phyloP scores from a whole-genome alignment of 1,284 basidiomycete genomes.

The Rhodotorula glutinis region DNA sequence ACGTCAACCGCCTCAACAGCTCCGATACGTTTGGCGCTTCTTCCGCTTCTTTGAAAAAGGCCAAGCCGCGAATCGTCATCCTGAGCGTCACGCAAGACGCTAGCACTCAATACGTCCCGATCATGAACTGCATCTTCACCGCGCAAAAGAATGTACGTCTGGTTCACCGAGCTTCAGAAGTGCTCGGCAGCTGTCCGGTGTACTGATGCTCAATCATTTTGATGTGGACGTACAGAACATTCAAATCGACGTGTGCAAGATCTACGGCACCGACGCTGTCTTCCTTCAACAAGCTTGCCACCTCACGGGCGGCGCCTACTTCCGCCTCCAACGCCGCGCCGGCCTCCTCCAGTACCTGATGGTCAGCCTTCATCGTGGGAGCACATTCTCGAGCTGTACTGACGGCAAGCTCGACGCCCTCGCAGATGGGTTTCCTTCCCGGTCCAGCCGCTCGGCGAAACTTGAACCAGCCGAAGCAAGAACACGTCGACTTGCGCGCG shows the following conservation, averaged over 20 bases:
- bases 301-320: conserved; percentile 90
- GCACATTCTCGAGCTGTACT: too few species aligned
- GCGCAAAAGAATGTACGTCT: conserved; percentile 84
- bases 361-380: too few species aligned
- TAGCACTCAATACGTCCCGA: conserved; percentile 84
- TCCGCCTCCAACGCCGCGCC: conserved; percentile 73
- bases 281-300: conserved; percentile 97
- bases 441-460: conserved; percentile 71
- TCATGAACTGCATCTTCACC: conserved; percentile 99
- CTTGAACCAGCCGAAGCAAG: conserved; percentile 83
- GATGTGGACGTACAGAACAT: conserved; percentile 64
- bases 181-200: background rate
- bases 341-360: conserved; percentile 83
- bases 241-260: conserved; percentile 90
- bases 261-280: conserved; percentile 84
- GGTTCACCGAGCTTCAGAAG: background rate
- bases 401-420: background rate
- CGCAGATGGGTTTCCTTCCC: conserved; percentile 88
- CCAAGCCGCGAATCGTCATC: conserved; percentile 72
- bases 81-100: conserved; percentile 87
- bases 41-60: conserved; percentile 23
- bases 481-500: conserved; percentile 92
- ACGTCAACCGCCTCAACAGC: conserved; percentile 70
- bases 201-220: too few species aligned
- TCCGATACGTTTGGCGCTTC: conserved; percentile 37